Evolutionary conservation across 257 asterid species (phyloP).

Genomic region (Nicotiana attenuata): DNA sequence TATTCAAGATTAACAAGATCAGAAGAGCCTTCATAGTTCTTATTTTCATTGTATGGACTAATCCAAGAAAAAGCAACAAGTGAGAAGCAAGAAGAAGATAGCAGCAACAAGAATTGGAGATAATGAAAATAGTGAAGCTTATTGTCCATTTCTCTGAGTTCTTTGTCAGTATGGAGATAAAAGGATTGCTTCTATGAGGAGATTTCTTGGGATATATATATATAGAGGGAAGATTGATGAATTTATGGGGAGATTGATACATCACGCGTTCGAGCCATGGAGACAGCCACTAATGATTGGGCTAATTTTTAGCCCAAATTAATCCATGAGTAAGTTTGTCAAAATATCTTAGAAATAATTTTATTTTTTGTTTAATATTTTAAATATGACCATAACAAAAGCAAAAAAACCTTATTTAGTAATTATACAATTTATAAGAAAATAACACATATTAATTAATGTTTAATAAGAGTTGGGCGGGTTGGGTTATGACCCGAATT

Average conservation of each 20-base stretch:
- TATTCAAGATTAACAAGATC: slow-evolving; percentile 58
- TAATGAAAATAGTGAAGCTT: slow-evolving; percentile 10
- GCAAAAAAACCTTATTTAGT: no score
- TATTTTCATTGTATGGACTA: slow-evolving; percentile 25
- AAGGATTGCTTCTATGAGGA: neutral
- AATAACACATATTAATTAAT: no score
- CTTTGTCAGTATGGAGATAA: neutral
- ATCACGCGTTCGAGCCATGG: no score
- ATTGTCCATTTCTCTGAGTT: slow-evolving; percentile 7
- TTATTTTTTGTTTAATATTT: no score
- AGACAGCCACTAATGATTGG: no score
- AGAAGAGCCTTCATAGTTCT: slow-evolving; percentile 72
- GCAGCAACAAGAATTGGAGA: slow-evolving; percentile 19
- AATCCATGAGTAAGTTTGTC: no score
- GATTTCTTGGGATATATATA: neutral
- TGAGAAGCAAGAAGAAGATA: slow-evolving; percentile 14
- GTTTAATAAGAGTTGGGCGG: no score
- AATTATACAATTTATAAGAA: no score
- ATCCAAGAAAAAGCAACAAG: slow-evolving; percentile 20
- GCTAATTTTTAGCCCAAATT: no score
- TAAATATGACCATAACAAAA: no score
- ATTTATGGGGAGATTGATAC: neutral
- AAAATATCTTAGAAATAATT: no score
- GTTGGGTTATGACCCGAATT: no score
- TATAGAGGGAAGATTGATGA: neutral